These are phyloP conservation scores for Corinectria fuckeliana DNA, from an alignment of 2,329 filamentous ascomycete genomes.

Conservation along the genomic window DNA sequence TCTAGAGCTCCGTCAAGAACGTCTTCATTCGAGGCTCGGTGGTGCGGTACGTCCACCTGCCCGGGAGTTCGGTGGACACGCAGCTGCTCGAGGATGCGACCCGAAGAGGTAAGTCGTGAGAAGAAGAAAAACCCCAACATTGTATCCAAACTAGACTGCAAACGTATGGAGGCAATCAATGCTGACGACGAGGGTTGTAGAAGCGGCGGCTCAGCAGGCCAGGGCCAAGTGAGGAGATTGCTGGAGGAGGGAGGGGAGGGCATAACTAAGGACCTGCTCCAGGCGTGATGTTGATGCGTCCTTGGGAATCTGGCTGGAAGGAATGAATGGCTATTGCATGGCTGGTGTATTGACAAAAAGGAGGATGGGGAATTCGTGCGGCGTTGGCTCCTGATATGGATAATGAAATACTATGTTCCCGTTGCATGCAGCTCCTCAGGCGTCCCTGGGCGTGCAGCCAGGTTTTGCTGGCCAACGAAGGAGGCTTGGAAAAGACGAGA, in stretches of 20 bases:
- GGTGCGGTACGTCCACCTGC: constrained; percentile 90
- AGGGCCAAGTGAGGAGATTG: constrained; percentile 57
- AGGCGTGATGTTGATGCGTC: constrained; percentile 17
- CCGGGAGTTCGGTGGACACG: constrained; percentile 81
- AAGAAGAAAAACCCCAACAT: too few species aligned
- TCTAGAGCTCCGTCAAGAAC: constrained; percentile 83
- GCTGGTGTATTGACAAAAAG: constrained; percentile 28
- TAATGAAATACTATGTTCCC: constrained; percentile 35
- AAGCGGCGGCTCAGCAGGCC: constrained; percentile 63
- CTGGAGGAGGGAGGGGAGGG: neutral
- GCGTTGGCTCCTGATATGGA: constrained; percentile 40
- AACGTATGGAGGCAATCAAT: neutral
- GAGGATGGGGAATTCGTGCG: constrained; percentile 24
- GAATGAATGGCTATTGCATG: constrained; percentile 24
- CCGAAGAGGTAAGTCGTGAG: constrained; percentile 70
- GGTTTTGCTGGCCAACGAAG: neutral
- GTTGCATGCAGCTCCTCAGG: neutral
- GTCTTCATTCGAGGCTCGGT: constrained; percentile 95
- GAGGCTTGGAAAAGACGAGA: neutral
- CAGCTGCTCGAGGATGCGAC: constrained; percentile 90
- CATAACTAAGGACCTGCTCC: neutral
- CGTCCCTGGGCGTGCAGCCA: neutral
- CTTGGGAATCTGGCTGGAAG: constrained; percentile 5
- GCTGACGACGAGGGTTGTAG: constrained; percentile 42
- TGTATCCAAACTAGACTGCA: too few species aligned